Evolutionary conservation across 495 filamentous ascomycete species (phyloP).

Genomic region (Sporormia fimetaria): DNA sequence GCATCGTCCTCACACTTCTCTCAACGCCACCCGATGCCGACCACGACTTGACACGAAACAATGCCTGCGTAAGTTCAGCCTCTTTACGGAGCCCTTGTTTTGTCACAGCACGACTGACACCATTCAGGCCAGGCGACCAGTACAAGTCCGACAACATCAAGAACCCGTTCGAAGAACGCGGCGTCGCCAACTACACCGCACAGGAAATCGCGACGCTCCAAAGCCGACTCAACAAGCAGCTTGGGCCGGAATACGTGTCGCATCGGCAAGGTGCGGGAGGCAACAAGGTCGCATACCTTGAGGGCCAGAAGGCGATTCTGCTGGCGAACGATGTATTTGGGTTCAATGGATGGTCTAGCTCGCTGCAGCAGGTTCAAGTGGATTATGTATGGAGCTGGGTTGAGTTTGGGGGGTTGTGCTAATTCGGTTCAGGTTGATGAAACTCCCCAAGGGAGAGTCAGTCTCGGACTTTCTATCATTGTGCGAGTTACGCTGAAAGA

Average conservation of each 20-base stretch:
- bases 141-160: conserved; percentile 38
- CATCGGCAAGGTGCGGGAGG: conserved; percentile 67
- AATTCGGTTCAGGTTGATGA: conserved; percentile 48
- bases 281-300: conserved; percentile 78
- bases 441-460: conserved; percentile 53
- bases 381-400: conserved; percentile 54
- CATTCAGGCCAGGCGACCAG: conserved; percentile 66
- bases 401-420: conserved; percentile 1
- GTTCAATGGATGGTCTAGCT: conserved; percentile 95
- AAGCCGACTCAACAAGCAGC: conserved; percentile 72
- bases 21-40: conserved; percentile 8
- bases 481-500: conserved; percentile 81
- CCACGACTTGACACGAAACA: conserved; percentile 5
- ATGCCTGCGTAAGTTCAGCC: conserved; percentile 21
- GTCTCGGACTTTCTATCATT: conserved; percentile 72
- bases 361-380: conserved; percentile 76
- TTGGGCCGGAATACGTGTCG: conserved; percentile 96
- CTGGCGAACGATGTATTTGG: conserved; percentile 97
- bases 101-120: neutral
- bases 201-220: conserved; percentile 81
- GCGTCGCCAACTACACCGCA: conserved; percentile 72
- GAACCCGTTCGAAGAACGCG: conserved; percentile 74
- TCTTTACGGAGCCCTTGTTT: neutral
- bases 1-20: conserved; percentile 6
- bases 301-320: conserved; percentile 86